phyloP scores from a whole-genome alignment of 495 filamentous ascomycete species.

The Usnea hakonensis region DNA sequence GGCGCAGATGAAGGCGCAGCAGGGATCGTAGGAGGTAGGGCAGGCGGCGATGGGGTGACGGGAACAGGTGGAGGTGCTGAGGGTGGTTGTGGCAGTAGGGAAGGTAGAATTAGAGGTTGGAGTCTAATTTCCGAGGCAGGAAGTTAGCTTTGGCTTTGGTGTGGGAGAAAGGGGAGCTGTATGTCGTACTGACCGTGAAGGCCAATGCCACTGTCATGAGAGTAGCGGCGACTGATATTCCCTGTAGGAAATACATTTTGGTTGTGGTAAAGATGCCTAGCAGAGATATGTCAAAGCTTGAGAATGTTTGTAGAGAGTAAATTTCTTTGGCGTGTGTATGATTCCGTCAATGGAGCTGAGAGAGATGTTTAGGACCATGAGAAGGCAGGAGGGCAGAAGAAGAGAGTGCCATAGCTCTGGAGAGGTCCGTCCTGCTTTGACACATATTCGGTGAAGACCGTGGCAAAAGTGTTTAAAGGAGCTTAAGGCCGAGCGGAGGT shows the following conservation, averaged over 20 bases:
- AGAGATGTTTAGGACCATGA: too few species aligned
- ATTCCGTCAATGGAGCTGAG: neutral
- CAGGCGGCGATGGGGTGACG: constrained; percentile 14
- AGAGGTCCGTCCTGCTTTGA: neutral
- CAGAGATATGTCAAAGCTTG: neutral
- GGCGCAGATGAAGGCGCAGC: constrained; percentile 20
- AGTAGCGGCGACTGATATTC: neutral
- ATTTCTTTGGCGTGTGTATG: neutral
- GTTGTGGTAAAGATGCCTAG: neutral
- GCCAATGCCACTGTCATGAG: neutral
- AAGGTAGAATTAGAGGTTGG: neutral
- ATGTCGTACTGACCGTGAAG: neutral
- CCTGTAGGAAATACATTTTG: neutral
- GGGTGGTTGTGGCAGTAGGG: neutral
- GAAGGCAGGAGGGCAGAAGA: neutral
- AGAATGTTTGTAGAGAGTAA: neutral
- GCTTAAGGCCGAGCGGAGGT: too few species aligned
- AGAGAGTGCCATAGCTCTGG: neutral
- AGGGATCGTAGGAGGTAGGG: constrained; percentile 16
- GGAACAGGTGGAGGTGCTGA: constrained; percentile 8
- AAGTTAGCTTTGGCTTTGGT: neutral
- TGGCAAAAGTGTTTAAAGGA: too few species aligned
- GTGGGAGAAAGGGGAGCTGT: neutral
- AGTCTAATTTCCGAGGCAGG: too few species aligned
- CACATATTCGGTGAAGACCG: neutral